These are phyloP conservation scores for Zygosaccharomyces bisporus DNA, from an alignment of 805 yeast species.

Conservation along the genomic window DNA sequence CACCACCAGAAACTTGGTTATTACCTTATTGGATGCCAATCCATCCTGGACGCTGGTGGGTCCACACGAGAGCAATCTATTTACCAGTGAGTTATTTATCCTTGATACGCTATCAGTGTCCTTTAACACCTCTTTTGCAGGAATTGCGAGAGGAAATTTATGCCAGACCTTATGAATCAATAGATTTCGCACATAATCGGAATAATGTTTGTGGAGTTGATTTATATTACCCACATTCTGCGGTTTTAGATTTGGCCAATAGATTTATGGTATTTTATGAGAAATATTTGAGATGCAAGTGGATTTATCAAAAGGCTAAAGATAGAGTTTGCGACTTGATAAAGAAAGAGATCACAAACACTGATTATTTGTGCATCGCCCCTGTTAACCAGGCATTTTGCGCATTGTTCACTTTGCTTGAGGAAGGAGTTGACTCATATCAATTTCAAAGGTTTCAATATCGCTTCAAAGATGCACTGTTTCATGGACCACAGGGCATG, in stretches of 20 bases:
- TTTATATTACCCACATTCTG: constrained; percentile 88
- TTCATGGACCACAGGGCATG: constrained; percentile 88
- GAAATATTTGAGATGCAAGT: constrained; percentile 66
- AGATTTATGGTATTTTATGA: constrained; percentile 60
- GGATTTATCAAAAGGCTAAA: constrained; percentile 56
- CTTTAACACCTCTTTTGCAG: constrained; percentile 57
- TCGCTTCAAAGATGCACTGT: constrained; percentile 71
- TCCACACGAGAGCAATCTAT: constrained; percentile 91
- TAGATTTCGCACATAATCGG: constrained; percentile 68
- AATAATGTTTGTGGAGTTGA: constrained; percentile 89
- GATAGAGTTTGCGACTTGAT: constrained; percentile 57
- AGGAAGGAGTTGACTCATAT: constrained; percentile 66
- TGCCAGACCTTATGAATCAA: constrained; percentile 53
- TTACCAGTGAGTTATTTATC: constrained; percentile 81
- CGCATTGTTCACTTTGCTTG: constrained; percentile 62
- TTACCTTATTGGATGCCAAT: constrained; percentile 76
- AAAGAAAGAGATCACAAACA: constrained; percentile 69
- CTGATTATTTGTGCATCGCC: constrained; percentile 81
- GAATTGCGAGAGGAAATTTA: constrained; percentile 81
- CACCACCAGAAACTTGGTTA: constrained; percentile 93
- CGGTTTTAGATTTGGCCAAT: constrained; percentile 59
- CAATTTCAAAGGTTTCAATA: constrained; percentile 52
- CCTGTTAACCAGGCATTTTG: constrained; percentile 90
- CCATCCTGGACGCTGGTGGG: constrained; percentile 99
- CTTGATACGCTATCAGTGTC: constrained; percentile 51